Evolutionary conservation across 257 asterid genomes (phyloP), one percentile per base, ranked within the genome.

Genomic region (Hygrophila difformis): DNA sequence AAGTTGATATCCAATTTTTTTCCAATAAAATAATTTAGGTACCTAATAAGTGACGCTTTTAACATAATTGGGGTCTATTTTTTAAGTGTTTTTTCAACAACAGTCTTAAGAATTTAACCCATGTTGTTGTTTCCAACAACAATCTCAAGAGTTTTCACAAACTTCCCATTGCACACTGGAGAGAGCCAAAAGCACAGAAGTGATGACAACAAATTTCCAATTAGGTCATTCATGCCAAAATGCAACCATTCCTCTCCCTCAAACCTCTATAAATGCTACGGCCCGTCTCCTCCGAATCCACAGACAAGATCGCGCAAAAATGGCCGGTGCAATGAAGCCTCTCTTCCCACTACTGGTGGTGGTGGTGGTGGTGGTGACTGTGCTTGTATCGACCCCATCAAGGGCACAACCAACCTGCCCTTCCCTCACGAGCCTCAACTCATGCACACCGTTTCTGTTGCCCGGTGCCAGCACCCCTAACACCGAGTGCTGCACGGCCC

Each of bases 401-500:
- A 64, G 55, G 59, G 66, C 62, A 12, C 61, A 51, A 12, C n/a
- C n/a, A n/a, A 64, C 51, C 5, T 80, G 91, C 63, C 35, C 87
- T 1, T 2, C 56, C 8, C 18, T 83, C 1, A 46, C 73, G 0
- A 59, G 45, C 46, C 73, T 77, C 49, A 77, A 67, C 7, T 66
- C 60, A 11, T 77, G 87, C 14, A 66, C 74, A 13, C 71, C 72
- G 8, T 73, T 59, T 9, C 76, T 70, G 48, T 56, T 71, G 46
- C 74, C 76, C 0, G 79, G 76, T 3, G 21, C 57, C 49, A 0
- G 57, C 19, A 28, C 12, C 62, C 76, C 80, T 0, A 74, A 62
- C 55, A 0, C 71, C 0, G 80, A 66, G 34, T 78, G 82, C 53
- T 78, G 83, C 40, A 48, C 61, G 0, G 82, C 82, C 12, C 63